Base-by-base conservation (phyloP, 2,329 filamentous ascomycete species). In the Penicillium sclerotigenum region DNA sequence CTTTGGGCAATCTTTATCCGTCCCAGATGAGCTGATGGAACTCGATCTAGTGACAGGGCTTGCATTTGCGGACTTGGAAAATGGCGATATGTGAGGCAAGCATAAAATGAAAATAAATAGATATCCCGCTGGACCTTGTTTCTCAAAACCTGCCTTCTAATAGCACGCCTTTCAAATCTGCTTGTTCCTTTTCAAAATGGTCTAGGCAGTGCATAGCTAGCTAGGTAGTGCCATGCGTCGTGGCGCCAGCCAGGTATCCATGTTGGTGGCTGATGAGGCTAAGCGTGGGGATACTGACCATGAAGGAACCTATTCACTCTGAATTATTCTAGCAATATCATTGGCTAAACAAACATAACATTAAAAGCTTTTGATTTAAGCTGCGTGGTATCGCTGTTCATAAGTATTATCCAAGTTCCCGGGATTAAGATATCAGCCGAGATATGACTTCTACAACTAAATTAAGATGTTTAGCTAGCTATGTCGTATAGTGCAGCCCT, bases 1-100 rank as follows among this genome's bases (percentile, higher is more conserved):
- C 1, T 79, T 79, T 51, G 76, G 77, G 3, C 76, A 79, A 52
- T 75, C 77, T 56, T 63, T 77, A 13, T 73, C 74, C 7, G 73
- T 77, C n/a, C 70, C 75, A 0, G 75, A 77, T 57, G 75, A 76
- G 36, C 56, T 75, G 7, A 76, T 77, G 72, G 75, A 77, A 52
- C 57, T 77, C 13, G 75, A 77, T 53, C 70, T 72, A 5, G 69
- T 73, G 2, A 59, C 68, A 0, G 71, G 71, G 2, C 59, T 74
- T 38, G 72, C 43, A 22, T 46, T 46, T 46, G 43, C 43, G 18
- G 43, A 46, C 18, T 24, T 46, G 9, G 43, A 46, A 33, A 46
- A 46, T 33, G 18, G 43, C 0, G 29, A 6, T 22, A 14, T 10
- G 14, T 46, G n/a, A 31, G 42, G 4, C 24, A 5, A 22, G 8